phyloP scores from a whole-genome alignment of 2,329 filamentous ascomycete genomes.

The Aspergillus sp. region DNA sequence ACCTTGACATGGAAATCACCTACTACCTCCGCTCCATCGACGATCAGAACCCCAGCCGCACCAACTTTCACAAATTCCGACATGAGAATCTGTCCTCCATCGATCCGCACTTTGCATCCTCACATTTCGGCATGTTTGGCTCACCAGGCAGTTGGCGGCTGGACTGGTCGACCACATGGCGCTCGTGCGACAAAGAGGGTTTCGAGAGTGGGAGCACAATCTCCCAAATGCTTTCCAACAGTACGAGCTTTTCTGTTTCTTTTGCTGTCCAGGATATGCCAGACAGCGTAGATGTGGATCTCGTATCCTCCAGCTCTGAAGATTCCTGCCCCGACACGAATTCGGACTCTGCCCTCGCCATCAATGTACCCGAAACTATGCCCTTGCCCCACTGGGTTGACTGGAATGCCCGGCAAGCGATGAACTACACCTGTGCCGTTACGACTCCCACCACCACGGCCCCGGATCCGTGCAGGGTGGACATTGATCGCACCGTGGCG shows the following conservation, averaged over 20 bases:
- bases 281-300: not conserved
- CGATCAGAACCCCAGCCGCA: not conserved
- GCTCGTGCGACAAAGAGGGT: conserved; percentile 12
- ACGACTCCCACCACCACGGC: not conserved
- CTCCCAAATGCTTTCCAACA: not conserved
- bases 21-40: conserved; percentile 9
- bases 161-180: conserved; percentile 8
- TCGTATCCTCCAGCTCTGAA: not conserved
- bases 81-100: conserved; percentile 11
- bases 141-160: conserved; percentile 2
- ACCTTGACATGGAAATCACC: conserved; percentile 11
- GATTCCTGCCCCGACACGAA: not conserved
- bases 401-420: not conserved
- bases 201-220: not conserved
- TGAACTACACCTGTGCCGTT: not conserved
- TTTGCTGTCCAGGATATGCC: not conserved
- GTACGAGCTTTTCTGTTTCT: not conserved
- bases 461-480: not conserved
- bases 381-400: not conserved
- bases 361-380: not conserved
- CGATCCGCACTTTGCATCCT: conserved; percentile 12
- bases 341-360: not conserved
- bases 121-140: not conserved
- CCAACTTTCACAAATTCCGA: conserved; percentile 4
- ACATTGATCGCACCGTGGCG: not conserved